phyloP scores from a whole-genome alignment of 441 rosid genomes.

The Adansonia madagascariensis region DNA sequence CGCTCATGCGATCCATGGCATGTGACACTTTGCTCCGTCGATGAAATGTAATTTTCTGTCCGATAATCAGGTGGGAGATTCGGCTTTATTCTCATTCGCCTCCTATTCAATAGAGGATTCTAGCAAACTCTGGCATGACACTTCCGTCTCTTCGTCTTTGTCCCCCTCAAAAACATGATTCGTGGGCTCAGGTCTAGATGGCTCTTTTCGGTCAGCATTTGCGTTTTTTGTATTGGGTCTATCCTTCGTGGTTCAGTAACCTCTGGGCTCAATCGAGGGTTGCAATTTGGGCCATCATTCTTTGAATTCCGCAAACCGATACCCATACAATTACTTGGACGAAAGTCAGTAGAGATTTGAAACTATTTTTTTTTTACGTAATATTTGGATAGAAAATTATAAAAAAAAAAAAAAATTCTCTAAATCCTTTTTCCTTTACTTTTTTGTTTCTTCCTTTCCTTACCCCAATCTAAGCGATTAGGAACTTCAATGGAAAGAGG shows the following conservation, averaged over 20 bases:
- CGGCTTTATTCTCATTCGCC: not conserved
- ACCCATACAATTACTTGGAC: too few species aligned
- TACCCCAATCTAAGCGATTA: too few species aligned
- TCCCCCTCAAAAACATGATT: not conserved
- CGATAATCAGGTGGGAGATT: not conserved
- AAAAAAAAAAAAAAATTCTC: too few species aligned
- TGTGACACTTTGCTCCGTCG: slow-evolving; percentile 24
- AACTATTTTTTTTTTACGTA: too few species aligned
- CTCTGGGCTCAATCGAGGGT: not conserved
- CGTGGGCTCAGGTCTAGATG: not conserved
- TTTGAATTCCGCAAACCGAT: not conserved
- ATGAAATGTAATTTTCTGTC: not conserved
- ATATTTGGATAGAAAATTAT: too few species aligned
- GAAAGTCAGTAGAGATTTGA: too few species aligned
- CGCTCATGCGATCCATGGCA: slow-evolving; percentile 48
- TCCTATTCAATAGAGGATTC: not conserved
- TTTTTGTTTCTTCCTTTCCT: not conserved
- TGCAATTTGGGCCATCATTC: not conserved
- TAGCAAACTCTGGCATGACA: slow-evolving; percentile 17
- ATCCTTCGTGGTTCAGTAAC: not conserved
- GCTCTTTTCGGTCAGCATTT: not conserved
- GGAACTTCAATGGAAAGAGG: not conserved
- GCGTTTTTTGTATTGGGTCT: not conserved
- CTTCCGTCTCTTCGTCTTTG: not conserved
- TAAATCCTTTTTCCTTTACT: not conserved